Conservation (phyloP, 2,329 filamentous ascomycete species). For the Chalara sp. region DNA sequence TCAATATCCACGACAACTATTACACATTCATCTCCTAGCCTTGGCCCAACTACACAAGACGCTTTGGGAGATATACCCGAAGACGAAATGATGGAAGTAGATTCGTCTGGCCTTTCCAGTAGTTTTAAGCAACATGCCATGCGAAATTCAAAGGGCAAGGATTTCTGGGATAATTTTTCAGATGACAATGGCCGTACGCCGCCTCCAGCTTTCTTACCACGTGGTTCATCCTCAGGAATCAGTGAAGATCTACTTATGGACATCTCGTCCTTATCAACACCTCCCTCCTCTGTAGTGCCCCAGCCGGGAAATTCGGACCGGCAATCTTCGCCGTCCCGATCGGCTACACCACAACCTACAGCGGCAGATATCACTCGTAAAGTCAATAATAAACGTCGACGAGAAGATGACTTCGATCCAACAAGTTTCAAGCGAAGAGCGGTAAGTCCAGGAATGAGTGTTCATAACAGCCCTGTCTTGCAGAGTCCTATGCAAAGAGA, state of each 20-base stretch:
- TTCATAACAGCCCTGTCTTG: constrained; percentile 81
- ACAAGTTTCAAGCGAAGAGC: constrained; percentile 84
- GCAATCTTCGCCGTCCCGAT: constrained; percentile 24
- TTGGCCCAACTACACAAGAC: constrained; percentile 50
- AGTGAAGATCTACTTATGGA: constrained; percentile 57
- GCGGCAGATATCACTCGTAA: constrained; percentile 72
- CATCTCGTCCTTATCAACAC: constrained; percentile 15
- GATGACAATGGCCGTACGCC: constrained; percentile 51
- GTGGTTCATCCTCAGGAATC: constrained; percentile 51
- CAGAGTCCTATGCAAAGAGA: constrained; percentile 78
- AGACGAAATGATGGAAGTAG: constrained; percentile 59
- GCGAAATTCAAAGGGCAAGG: constrained; percentile 63
- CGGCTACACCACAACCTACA: constrained; percentile 33
- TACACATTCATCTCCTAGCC: constrained; percentile 61
- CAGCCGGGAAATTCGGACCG: constrained; percentile 12
- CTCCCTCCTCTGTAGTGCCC: constrained; percentile 19
- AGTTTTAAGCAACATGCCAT: constrained; percentile 71
- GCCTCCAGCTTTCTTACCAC: constrained; percentile 48
- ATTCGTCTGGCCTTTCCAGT: constrained; percentile 39
- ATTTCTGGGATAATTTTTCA: constrained; percentile 77
- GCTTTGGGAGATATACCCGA: constrained; percentile 67
- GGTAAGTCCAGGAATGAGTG: constrained; percentile 85
- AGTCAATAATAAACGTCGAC: constrained; percentile 73
- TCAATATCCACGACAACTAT: constrained; percentile 45
- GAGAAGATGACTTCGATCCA: constrained; percentile 87